These are phyloP conservation scores for Drechmeria coniospora DNA, from an alignment of 2,329 filamentous ascomycete genomes.

Conservation along the genomic window DNA sequence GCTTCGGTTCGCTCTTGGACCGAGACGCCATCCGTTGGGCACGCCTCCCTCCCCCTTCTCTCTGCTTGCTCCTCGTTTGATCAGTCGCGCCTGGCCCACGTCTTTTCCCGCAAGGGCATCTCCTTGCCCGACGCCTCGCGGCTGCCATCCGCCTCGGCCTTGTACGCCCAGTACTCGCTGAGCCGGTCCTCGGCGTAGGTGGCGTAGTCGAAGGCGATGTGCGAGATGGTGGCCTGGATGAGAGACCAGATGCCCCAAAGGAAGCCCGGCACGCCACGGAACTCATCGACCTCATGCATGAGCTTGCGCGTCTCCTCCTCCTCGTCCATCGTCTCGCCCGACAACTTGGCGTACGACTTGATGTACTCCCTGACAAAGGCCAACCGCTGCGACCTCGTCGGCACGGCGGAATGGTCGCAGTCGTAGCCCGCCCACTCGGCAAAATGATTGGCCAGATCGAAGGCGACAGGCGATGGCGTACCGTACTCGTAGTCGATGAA, in stretches of 20 bases:
- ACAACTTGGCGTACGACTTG: conserved; percentile 48
- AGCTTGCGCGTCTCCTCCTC: conserved; percentile 53
- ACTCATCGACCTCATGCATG: conserved; percentile 69
- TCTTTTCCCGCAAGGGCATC: conserved; percentile 58
- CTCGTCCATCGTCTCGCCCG: conserved; percentile 28
- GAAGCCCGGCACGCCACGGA: conserved; percentile 79
- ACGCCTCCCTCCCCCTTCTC: conserved; percentile 3
- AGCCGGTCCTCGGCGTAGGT: conserved; percentile 75
- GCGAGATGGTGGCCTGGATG: conserved; percentile 85
- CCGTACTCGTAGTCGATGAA: conserved; percentile 99
- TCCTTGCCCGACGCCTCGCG: conserved; percentile 37
- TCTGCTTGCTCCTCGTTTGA: conserved; percentile 3
- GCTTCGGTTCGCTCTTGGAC: too few relatives aligned
- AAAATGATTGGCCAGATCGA: conserved; percentile 96
- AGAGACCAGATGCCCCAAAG: conserved; percentile 89
- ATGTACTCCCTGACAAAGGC: conserved; percentile 79
- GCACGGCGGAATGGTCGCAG: conserved; percentile 75
- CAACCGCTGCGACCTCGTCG: conserved; percentile 59
- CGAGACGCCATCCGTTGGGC: too few relatives aligned
- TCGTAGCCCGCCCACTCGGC: conserved; percentile 97
- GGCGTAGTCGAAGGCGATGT: conserved; percentile 95
- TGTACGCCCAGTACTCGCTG: conserved; percentile 88
- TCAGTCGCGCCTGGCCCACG: conserved; percentile 45
- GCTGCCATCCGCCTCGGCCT: conserved; percentile 53
- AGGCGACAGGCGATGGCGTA: conserved; percentile 82